phyloP scores from a whole-genome alignment of 768 basidiomycete genomes.

The Termitomyces sp. region DNA sequence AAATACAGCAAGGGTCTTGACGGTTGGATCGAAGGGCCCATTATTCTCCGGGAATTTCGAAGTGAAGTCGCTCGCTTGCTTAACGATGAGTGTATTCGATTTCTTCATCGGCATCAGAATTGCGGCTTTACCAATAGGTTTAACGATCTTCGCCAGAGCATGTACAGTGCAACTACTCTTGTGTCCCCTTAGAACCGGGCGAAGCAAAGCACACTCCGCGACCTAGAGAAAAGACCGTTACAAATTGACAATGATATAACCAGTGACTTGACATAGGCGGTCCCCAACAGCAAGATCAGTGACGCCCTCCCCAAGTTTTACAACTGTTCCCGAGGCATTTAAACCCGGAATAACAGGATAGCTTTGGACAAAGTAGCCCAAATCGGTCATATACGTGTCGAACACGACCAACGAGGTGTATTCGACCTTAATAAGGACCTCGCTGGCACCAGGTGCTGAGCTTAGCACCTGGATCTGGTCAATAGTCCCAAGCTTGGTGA shows the following conservation, averaged over 20 bases:
- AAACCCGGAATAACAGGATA: slow-evolving; percentile 37
- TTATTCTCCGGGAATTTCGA: too few relatives aligned
- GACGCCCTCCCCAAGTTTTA: slow-evolving; percentile 32
- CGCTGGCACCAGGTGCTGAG: slow-evolving; percentile 25
- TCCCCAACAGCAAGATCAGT: slow-evolving; percentile 33
- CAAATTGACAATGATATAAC: too few relatives aligned
- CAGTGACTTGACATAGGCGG: slow-evolving; percentile 4
- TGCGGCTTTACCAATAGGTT: too few relatives aligned
- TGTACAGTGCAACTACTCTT: slow-evolving; percentile 16
- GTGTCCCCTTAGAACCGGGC: slow-evolving; percentile 18
- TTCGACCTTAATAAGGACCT: slow-evolving; percentile 37
- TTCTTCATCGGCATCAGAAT: too few relatives aligned
- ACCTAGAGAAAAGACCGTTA: slow-evolving; percentile 12
- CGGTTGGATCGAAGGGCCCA: too few relatives aligned
- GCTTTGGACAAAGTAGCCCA: slow-evolving; percentile 22
- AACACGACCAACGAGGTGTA: slow-evolving; percentile 36
- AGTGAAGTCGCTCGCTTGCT: too few relatives aligned
- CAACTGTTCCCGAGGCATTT: slow-evolving; percentile 36
- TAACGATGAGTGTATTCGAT: too few relatives aligned
- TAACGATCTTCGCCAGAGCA: too few relatives aligned
- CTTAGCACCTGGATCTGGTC: slow-evolving; percentile 35
- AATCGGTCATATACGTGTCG: slow-evolving; percentile 37
- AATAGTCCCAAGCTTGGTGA: slow-evolving; percentile 25
- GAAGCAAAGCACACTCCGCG: slow-evolving; percentile 16
- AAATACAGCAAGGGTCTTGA: too few relatives aligned